Evolutionary conservation across 2,329 filamentous ascomycete species (phyloP).

Genomic region (Huntiella abstrusa): DNA sequence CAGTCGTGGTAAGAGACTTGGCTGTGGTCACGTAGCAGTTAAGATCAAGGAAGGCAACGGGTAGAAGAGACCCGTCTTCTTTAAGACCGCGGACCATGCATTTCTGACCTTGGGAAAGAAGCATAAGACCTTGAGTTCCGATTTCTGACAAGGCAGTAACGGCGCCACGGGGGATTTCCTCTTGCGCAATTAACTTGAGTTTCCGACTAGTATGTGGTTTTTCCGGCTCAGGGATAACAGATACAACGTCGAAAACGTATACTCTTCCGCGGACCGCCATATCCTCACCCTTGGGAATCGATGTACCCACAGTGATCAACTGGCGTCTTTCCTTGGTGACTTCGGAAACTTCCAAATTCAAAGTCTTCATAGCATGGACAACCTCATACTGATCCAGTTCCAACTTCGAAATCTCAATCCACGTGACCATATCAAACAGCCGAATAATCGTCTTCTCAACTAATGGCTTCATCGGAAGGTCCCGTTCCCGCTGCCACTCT

Average conservation of each 20-base stretch:
- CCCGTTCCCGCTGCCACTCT: conserved; percentile 61
- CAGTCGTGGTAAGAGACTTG: conserved; percentile 66
- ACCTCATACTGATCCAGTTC: conserved; percentile 57
- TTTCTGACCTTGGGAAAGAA: conserved; percentile 87
- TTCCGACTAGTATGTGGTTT: conserved; percentile 70
- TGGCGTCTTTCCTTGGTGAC: conserved; percentile 70
- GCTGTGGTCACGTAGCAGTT: conserved; percentile 79
- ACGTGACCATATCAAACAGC: conserved; percentile 58
- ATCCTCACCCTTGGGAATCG: conserved; percentile 76
- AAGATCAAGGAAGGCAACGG: conserved; percentile 95
- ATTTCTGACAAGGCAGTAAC: conserved; percentile 75
- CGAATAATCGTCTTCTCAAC: conserved; percentile 56
- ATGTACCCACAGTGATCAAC: conserved; percentile 69
- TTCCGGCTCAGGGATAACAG: conserved; percentile 76
- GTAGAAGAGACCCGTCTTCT: conserved; percentile 79
- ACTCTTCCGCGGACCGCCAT: conserved; percentile 68
- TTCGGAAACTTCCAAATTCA: conserved; percentile 81
- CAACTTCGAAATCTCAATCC: conserved; percentile 60
- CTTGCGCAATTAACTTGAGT: conserved; percentile 69
- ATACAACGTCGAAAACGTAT: conserved; percentile 80
- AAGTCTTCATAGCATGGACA: conserved; percentile 61
- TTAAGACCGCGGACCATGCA: conserved; percentile 92
- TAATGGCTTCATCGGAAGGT: conserved; percentile 36
- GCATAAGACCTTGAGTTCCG: conserved; percentile 71
- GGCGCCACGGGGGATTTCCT: conserved; percentile 79